A percentile compares a stretch with the other conserved stretches of the same genome.
Evolutionary conservation across 768 basidiomycete genomes (phyloP).

Genomic region (Podaxis sp.): DNA sequence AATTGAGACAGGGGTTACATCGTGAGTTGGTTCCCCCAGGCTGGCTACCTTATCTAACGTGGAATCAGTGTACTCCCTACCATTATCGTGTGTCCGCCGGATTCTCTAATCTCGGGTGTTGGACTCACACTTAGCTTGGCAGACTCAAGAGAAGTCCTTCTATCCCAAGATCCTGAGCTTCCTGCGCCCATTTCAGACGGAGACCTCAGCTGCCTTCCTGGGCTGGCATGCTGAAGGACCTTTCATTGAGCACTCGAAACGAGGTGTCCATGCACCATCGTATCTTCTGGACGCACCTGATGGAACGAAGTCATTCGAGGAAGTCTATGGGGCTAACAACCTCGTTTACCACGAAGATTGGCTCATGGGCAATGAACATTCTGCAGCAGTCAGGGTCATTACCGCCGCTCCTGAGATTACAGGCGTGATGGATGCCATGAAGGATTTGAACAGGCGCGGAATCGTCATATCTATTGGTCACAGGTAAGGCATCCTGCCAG

Average conservation of each 20-base stretch:
- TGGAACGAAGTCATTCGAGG: constrained; percentile 70
- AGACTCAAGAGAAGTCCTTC: constrained; percentile 79
- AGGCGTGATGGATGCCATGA: constrained; percentile 74
- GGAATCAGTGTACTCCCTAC: constrained; percentile 56
- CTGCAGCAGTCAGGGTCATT: constrained; percentile 70
- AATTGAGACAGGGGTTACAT: constrained; percentile 85
- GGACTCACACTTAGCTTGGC: constrained; percentile 7
- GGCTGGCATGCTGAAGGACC: constrained; percentile 95
- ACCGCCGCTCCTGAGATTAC: constrained; percentile 86
- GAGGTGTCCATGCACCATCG: constrained; percentile 77
- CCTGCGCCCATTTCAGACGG: constrained; percentile 64
- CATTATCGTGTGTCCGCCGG: constrained; percentile 55
- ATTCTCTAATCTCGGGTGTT: not conserved
- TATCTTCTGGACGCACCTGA: constrained; percentile 62
- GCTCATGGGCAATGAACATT: constrained; percentile 48
- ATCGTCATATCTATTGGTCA: constrained; percentile 88
- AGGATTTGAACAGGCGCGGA: constrained; percentile 59
- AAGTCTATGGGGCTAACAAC: constrained; percentile 69
- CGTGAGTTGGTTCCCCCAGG: constrained; percentile 47
- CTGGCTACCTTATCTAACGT: constrained; percentile 17
- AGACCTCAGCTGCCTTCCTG: constrained; percentile 67
- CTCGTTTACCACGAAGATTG: constrained; percentile 66
- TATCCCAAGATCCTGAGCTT: constrained; percentile 72
- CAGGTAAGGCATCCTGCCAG: constrained; percentile 46
- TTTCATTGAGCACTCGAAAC: constrained; percentile 79